Conservation (phyloP, 192 early-diverging fungal genomes). For the Kappamyces sp. region DNA sequence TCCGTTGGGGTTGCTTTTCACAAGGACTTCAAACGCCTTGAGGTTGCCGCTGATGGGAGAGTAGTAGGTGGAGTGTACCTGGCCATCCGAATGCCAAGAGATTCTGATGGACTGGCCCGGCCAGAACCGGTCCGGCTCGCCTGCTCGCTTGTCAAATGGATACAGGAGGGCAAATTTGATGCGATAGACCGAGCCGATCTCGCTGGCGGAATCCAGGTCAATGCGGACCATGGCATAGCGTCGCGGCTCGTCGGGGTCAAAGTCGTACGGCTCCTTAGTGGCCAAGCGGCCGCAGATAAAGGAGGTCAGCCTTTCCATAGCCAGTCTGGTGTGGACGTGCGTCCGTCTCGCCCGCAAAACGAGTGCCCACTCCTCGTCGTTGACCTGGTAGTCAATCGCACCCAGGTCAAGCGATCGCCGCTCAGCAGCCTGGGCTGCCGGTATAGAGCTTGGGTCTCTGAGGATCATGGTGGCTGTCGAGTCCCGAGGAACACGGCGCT, state of each 20-base stretch:
- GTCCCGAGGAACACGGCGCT: background rate
- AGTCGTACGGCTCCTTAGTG: background rate
- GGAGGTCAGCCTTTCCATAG: conserved; percentile 15
- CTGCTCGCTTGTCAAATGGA: conserved; percentile 20
- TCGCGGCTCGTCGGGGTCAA: conserved; percentile 31
- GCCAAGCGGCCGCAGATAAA: conserved; percentile 7
- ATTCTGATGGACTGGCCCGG: conserved; percentile 25
- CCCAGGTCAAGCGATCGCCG: too few relatives aligned
- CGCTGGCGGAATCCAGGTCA: background rate
- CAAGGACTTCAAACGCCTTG: conserved; percentile 21
- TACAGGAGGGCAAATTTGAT: conserved; percentile 21
- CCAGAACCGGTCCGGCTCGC: conserved; percentile 12
- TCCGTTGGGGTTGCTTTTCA: conserved; percentile 17
- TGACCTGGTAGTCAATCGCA: conserved; percentile 7
- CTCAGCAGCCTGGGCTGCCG: too few relatives aligned
- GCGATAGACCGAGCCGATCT: conserved; percentile 3
- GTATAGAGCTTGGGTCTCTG: background rate
- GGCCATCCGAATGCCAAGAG: conserved; percentile 3
- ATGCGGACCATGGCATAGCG: conserved; percentile 34
- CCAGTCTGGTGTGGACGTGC: conserved; percentile 22
- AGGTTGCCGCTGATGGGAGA: conserved; percentile 19
- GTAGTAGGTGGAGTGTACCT: conserved; percentile 19
- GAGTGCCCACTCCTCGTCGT: conserved; percentile 1
- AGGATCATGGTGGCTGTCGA: background rate
- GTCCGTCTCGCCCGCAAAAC: conserved; percentile 15